Evolutionary conservation across 495 filamentous ascomycete species (phyloP).

Genomic region (Cenococcum geophilum): DNA sequence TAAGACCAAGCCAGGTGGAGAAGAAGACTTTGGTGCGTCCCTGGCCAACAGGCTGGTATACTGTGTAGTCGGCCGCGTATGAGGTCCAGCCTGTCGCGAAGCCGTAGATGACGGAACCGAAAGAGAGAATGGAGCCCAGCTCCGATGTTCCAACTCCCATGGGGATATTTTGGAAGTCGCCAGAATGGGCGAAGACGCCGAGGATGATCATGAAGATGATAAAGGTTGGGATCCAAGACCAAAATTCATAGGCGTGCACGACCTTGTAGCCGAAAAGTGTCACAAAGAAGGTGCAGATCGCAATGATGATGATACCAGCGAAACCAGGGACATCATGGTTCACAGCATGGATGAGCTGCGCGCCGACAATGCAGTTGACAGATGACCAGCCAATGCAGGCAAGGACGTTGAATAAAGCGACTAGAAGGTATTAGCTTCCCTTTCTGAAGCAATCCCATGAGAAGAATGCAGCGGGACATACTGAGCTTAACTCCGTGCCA

Average conservation of each 20-base stretch:
- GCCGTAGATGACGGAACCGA: slow-evolving; percentile 55
- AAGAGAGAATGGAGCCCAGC: slow-evolving; percentile 61
- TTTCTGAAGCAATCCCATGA: neutral
- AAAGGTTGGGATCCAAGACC: slow-evolving; percentile 70
- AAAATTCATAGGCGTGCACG: slow-evolving; percentile 75
- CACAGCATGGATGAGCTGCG: slow-evolving; percentile 70
- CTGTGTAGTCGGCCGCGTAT: slow-evolving; percentile 77
- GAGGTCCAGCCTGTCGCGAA: slow-evolving; percentile 78
- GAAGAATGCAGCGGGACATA: slow-evolving; percentile 1
- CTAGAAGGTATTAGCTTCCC: slow-evolving; percentile 32
- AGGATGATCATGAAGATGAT: slow-evolving; percentile 74
- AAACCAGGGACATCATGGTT: slow-evolving; percentile 43
- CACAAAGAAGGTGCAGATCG: slow-evolving; percentile 62
- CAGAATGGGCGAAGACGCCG: slow-evolving; percentile 66
- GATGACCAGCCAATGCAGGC: slow-evolving; percentile 54
- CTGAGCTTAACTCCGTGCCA: slow-evolving; percentile 28
- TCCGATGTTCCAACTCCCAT: slow-evolving; percentile 58
- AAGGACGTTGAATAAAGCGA: slow-evolving; percentile 69
- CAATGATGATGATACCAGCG: slow-evolving; percentile 73
- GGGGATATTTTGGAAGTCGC: slow-evolving; percentile 62
- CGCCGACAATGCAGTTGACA: slow-evolving; percentile 71
- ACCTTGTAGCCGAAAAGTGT: slow-evolving; percentile 64
- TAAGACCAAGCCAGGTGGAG: slow-evolving; percentile 64
- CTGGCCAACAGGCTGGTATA: slow-evolving; percentile 52
- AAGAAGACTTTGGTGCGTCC: slow-evolving; percentile 58